Percentiles rank a stretch among this genome's conserved stretches.
Conservation (phyloP, 768 basidiomycete genomes). For the Piloderma croceum region DNA sequence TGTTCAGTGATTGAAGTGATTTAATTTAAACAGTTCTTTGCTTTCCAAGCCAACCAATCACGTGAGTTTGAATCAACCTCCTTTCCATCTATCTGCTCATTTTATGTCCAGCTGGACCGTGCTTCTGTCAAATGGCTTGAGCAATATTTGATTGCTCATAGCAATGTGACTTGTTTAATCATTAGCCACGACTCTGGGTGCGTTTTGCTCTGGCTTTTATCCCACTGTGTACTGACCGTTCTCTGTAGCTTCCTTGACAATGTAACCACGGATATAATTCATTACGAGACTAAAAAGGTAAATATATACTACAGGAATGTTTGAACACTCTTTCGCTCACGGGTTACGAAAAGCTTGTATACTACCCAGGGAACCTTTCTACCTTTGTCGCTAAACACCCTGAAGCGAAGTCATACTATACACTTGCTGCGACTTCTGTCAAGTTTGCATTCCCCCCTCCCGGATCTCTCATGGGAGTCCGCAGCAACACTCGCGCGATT, state of each 20-base stretch:
- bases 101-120: slow-evolving; percentile 56
- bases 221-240: slow-evolving; percentile 7
- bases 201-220: slow-evolving; percentile 17
- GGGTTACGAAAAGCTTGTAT: slow-evolving; percentile 59
- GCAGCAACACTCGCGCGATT: slow-evolving; percentile 93
- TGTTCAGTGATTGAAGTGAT: slow-evolving; percentile 2
- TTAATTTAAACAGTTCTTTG: slow-evolving; percentile 7
- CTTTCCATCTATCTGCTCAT: slow-evolving; percentile 11
- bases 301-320: slow-evolving; percentile 5
- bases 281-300: slow-evolving; percentile 93
- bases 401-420: slow-evolving; percentile 95
- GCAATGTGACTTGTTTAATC: slow-evolving; percentile 84
- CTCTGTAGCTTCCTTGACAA: slow-evolving; percentile 79
- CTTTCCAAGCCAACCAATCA: slow-evolving; percentile 79
- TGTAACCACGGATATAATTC: slow-evolving; percentile 94
- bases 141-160: slow-evolving; percentile 76
- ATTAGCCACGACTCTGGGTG: slow-evolving; percentile 96
- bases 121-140: slow-evolving; percentile 90
- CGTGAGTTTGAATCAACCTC: slow-evolving; percentile 39
- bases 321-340: slow-evolving; percentile 2
- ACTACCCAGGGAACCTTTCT: slow-evolving; percentile 90
- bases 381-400: slow-evolving; percentile 86
- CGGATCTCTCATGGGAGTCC: slow-evolving; percentile 94
- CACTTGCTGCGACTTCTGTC: slow-evolving; percentile 86
- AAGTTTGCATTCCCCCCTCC: slow-evolving; percentile 95